phyloP scores from a whole-genome alignment of 2,329 filamentous ascomycete species.

The Annulohypoxylon truncatum region DNA sequence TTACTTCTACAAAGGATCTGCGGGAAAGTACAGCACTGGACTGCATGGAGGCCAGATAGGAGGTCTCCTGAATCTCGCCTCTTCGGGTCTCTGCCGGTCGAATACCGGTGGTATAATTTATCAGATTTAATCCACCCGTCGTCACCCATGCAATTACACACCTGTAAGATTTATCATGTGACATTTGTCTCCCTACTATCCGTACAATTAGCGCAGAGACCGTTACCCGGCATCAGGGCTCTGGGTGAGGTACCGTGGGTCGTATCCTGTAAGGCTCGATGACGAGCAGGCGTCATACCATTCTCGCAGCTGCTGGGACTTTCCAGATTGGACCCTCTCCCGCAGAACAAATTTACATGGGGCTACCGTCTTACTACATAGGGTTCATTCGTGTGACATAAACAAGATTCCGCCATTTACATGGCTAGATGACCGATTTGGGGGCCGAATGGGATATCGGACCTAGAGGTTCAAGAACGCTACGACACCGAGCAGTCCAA shows the following conservation, averaged over 20 bases:
- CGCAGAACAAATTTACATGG: conserved; percentile 8
- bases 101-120: conserved; percentile 12
- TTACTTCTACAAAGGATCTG: neutral
- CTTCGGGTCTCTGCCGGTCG: neutral
- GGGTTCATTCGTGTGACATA: conserved; percentile 22
- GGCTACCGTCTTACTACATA: conserved; percentile 8
- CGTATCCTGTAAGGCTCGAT: conserved; percentile 17
- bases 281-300: neutral
- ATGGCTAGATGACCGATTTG: conserved; percentile 13
- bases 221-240: neutral
- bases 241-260: neutral
- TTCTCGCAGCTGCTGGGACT: neutral
- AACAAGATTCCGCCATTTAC: neutral
- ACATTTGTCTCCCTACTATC: neutral
- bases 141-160: neutral
- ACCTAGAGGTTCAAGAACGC: neutral
- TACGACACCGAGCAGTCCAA: conserved; percentile 15
- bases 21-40: neutral
- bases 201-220: neutral
- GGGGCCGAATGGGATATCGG: conserved; percentile 18
- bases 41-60: neutral
- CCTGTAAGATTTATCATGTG: conserved; percentile 21
- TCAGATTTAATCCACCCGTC: neutral
- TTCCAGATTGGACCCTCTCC: conserved; percentile 10
- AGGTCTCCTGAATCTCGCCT: conserved; percentile 8